A percentile compares a stretch with the other conserved stretches of the same genome.
Evolutionary conservation across 306 rosid species (phyloP).

Genomic region (Dryas octopetala): DNA sequence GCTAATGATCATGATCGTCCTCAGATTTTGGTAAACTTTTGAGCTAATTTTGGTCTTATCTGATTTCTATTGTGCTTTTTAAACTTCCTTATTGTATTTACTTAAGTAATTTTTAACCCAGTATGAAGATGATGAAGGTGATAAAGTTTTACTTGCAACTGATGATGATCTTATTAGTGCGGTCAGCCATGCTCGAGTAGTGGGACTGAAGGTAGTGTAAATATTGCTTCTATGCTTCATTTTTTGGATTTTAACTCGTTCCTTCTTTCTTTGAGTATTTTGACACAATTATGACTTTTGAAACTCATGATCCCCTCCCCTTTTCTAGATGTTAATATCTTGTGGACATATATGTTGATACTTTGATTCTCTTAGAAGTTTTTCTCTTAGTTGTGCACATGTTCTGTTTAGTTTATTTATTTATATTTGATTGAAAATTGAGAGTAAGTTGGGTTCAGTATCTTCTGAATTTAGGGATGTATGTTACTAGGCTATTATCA

Average conservation of each 20-base stretch:
- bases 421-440: too few species aligned
- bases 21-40: constrained; percentile 58
- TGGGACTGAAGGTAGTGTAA: constrained; percentile 65
- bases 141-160: constrained; percentile 68
- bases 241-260: constrained; percentile 7
- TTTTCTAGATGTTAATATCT: neutral
- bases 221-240: constrained; percentile 17
- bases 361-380: neutral
- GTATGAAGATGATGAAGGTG: constrained; percentile 98
- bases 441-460: neutral
- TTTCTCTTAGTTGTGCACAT: neutral
- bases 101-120: constrained; percentile 11
- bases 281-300: neutral
- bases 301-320: neutral
- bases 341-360: neutral
- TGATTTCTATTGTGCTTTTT: constrained; percentile 18
- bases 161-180: constrained; percentile 74
- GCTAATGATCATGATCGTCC: constrained; percentile 47
- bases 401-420: too few species aligned
- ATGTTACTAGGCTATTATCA: neutral
- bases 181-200: constrained; percentile 66
- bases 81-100: neutral
- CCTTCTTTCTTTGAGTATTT: neutral
- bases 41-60: constrained; percentile 13
- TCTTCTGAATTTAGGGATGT: neutral